phyloP scores from a whole-genome alignment of 495 filamentous ascomycete genomes.

The Aspergillus campestris region DNA sequence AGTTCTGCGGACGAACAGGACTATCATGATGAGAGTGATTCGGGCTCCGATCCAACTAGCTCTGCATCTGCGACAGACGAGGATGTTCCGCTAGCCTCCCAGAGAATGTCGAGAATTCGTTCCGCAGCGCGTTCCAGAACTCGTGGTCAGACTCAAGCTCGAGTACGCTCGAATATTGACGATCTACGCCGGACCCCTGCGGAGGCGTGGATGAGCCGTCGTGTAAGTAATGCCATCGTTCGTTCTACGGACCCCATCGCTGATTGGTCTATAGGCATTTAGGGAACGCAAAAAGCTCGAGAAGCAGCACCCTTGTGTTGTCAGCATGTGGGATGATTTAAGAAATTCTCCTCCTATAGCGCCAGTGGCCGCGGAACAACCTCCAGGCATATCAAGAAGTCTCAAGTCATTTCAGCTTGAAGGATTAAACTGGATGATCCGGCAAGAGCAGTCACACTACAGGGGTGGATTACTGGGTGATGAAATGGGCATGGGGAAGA shows the following conservation, averaged over 20 bases:
- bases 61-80: constrained; percentile 8
- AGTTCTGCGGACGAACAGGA: constrained; percentile 3
- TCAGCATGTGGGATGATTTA: constrained; percentile 76
- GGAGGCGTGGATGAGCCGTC: constrained; percentile 16
- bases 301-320: constrained; percentile 64
- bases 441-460: constrained; percentile 77
- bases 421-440: constrained; percentile 87
- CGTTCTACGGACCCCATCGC: background rate
- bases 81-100: background rate
- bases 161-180: background rate
- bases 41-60: background rate
- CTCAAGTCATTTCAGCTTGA: constrained; percentile 91
- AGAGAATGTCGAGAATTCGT: background rate
- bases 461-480: constrained; percentile 87
- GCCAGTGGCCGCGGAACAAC: constrained; percentile 62
- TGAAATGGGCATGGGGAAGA: constrained; percentile 98
- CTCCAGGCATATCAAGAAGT: constrained; percentile 64
- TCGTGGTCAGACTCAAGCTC: background rate
- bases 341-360: constrained; percentile 56
- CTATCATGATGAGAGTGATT: constrained; percentile 3
- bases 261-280: constrained; percentile 17
- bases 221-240: constrained; percentile 19
- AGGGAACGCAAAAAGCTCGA: constrained; percentile 60
- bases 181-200: background rate
- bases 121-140: background rate